These are phyloP conservation scores for Westerdykella sp. DNA, from an alignment of 2,329 filamentous ascomycete species.

Conservation along the genomic window DNA sequence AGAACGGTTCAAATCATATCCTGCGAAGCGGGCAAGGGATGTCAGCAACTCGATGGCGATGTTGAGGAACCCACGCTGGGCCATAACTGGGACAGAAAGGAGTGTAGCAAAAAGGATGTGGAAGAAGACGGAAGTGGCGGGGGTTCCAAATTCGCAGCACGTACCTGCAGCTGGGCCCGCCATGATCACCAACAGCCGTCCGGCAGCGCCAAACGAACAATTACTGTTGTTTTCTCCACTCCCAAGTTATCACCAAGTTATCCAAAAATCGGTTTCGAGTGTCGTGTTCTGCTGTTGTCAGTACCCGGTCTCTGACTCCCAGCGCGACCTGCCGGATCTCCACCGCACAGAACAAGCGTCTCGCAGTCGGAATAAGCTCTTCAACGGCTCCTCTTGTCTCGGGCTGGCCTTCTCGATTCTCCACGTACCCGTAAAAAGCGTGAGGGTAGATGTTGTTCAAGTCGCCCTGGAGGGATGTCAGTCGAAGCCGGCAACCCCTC, in stretches of 20 bases:
- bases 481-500: slow-evolving; percentile 27
- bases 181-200: slow-evolving; percentile 28
- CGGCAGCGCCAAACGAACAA: slow-evolving; percentile 14
- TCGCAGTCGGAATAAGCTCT: too few species aligned
- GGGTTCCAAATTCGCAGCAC: slow-evolving; percentile 18
- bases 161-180: slow-evolving; percentile 39
- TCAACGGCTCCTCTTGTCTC: too few species aligned
- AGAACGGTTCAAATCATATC: slow-evolving; percentile 35
- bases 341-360: too few species aligned
- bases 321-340: too few species aligned
- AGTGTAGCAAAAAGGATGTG: slow-evolving; percentile 13
- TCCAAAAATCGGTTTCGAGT: too few species aligned
- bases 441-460: too few species aligned
- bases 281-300: too few species aligned
- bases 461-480: slow-evolving; percentile 22
- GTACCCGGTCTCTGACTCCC: too few species aligned
- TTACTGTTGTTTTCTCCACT: slow-evolving; percentile 8
- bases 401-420: too few species aligned
- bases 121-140: slow-evolving; percentile 17
- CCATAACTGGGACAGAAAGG: slow-evolving; percentile 2
- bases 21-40: slow-evolving; percentile 29
- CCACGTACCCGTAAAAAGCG: too few species aligned
- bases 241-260: slow-evolving; percentile 2
- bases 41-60: slow-evolving; percentile 30
- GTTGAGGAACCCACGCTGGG: slow-evolving; percentile 14